Conservation (phyloP, 345 rosid genomes). For the Hibiscus tridactylites region DNA sequence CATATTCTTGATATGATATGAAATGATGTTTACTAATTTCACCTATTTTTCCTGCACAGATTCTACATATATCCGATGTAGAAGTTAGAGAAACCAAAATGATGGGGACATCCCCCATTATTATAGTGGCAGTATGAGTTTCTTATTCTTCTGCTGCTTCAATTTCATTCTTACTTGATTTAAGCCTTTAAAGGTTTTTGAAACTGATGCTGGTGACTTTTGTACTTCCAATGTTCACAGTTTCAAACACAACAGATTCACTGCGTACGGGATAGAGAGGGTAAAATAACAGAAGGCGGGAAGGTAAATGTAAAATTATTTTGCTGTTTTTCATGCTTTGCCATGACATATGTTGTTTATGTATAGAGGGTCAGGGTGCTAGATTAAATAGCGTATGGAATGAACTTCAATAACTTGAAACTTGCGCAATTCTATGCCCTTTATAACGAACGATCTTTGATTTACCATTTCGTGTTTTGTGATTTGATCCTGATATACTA, state of each 20-base stretch:
- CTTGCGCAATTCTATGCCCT: too few species aligned
- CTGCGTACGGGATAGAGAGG: slow-evolving; percentile 67
- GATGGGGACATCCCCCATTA: slow-evolving; percentile 82
- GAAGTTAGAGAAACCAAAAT: slow-evolving; percentile 82
- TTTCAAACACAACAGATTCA: slow-evolving; percentile 83
- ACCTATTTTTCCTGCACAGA: slow-evolving; percentile 39
- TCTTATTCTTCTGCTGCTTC: not conserved
- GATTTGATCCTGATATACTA: not conserved
- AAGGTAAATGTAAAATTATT: slow-evolving; percentile 31
- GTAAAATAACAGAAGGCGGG: slow-evolving; percentile 80
- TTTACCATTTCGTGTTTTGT: not conserved
- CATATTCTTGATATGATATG: slow-evolving; percentile 8
- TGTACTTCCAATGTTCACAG: slow-evolving; percentile 29
- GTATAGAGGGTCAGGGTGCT: not conserved
- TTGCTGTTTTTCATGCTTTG: not conserved
- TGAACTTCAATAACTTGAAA: too few species aligned
- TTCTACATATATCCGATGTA: slow-evolving; percentile 82
- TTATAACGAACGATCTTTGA: too few species aligned
- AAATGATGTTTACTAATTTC: not conserved
- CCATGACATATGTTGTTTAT: not conserved
- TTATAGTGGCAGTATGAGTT: slow-evolving; percentile 57
- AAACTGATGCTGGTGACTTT: not conserved
- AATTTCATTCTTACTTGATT: not conserved
- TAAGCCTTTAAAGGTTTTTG: not conserved
- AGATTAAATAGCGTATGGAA: not conserved